Percentiles rank a stretch among this genome's conserved stretches.
phyloP scores from a whole-genome alignment of 495 filamentous ascomycete genomes.

The Platismatia glauca region DNA sequence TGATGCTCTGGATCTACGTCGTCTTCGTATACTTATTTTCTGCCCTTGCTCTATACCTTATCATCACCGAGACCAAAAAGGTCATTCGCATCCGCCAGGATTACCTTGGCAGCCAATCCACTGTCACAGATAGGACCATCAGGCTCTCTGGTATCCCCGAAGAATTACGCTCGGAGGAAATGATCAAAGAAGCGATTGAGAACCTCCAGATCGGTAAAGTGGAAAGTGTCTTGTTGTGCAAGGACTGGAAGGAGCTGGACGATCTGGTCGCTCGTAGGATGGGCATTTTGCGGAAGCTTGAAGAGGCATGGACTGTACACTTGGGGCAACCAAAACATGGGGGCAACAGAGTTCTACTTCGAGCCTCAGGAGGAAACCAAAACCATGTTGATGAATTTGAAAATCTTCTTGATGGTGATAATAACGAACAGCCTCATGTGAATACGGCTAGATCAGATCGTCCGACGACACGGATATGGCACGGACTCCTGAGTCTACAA shows the following conservation, averaged over 20 bases:
- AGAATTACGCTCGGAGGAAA: conserved; percentile 69
- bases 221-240: conserved; percentile 77
- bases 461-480: conserved; percentile 68
- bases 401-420: conserved; percentile 44
- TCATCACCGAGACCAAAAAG: conserved; percentile 68
- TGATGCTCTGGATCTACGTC: conserved; percentile 88
- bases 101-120: conserved; percentile 87
- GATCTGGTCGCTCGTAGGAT: conserved; percentile 59
- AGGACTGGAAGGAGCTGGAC: conserved; percentile 81
- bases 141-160: conserved; percentile 79
- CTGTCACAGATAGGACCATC: conserved; percentile 89
- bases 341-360: conserved; percentile 4
- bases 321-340: conserved; percentile 34
- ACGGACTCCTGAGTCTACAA: conserved; percentile 65
- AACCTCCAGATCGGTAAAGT: conserved; percentile 87
- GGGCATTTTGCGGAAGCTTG: conserved; percentile 58
- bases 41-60: conserved; percentile 68
- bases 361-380: conserved; percentile 4
- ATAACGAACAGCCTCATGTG: conserved; percentile 23
- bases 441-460: conserved; percentile 39
- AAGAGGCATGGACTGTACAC: conserved; percentile 76
- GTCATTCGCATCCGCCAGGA: conserved; percentile 80
- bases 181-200: conserved; percentile 81
- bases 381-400: conserved; percentile 38
- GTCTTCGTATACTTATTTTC: conserved; percentile 88